These are phyloP conservation scores for Metschnikowia kunwiensis DNA, from an alignment of 805 yeast species.

Conservation along the genomic window DNA sequence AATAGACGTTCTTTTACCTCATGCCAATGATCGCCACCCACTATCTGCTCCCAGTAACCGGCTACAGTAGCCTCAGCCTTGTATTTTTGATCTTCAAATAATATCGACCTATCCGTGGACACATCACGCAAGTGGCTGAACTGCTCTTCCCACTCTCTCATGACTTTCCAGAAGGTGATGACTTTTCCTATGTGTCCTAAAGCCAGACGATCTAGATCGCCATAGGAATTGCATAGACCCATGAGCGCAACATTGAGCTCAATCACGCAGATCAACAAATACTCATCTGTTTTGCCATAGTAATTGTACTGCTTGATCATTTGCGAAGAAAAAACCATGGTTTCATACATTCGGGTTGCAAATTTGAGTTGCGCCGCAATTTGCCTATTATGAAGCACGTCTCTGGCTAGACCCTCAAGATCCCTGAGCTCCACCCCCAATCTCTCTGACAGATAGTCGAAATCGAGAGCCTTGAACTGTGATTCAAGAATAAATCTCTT, in stretches of 20 bases:
- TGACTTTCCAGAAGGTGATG: background rate
- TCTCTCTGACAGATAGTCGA: too few species aligned
- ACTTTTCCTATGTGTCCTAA: background rate
- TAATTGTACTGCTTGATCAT: too few species aligned
- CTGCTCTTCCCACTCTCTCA: background rate
- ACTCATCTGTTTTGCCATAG: background rate
- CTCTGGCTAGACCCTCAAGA: too few species aligned
- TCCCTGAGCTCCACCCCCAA: too few species aligned
- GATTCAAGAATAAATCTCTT: background rate
- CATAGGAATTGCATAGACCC: background rate
- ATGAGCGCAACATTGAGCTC: constrained; percentile 2
- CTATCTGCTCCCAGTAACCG: too few species aligned
- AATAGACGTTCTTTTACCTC: too few species aligned
- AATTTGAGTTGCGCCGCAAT: background rate
- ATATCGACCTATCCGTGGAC: background rate
- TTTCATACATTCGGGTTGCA: constrained; percentile 1
- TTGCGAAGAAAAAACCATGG: background rate
- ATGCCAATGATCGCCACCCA: too few species aligned
- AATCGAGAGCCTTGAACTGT: too few species aligned
- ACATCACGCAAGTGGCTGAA: background rate
- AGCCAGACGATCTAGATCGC: background rate
- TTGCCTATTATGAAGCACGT: background rate
- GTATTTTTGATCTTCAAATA: background rate
- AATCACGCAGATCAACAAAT: background rate
- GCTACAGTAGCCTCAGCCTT: background rate